These are phyloP conservation scores for Alternaria postmessia DNA, from an alignment of 2,329 filamentous ascomycete genomes.

Conservation along the genomic window DNA sequence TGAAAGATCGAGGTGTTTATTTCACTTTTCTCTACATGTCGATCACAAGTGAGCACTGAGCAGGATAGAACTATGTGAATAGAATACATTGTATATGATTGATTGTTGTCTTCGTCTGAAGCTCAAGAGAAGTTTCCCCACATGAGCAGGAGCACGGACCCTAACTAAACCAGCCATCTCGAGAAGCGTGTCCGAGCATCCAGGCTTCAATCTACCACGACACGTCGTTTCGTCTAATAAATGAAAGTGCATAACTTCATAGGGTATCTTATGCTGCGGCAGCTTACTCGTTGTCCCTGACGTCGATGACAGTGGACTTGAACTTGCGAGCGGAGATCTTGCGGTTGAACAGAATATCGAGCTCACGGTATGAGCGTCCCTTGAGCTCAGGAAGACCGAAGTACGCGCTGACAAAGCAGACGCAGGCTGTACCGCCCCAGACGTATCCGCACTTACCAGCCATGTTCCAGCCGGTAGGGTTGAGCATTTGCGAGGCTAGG, in stretches of 20 bases:
- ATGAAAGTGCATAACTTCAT: neutral
- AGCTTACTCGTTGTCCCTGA: conserved; percentile 68
- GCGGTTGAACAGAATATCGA: conserved; percentile 56
- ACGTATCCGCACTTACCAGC: conserved; percentile 42
- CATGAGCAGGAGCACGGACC: neutral
- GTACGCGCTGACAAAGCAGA: conserved; percentile 62
- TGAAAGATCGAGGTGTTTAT: neutral
- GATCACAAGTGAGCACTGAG: too few relatives aligned
- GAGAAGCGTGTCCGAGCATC: neutral
- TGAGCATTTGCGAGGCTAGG: conserved; percentile 63
- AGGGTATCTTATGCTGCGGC: neutral
- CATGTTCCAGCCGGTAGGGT: conserved; percentile 53
- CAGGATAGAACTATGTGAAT: neutral
- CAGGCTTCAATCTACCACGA: neutral
- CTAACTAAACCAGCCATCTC: neutral
- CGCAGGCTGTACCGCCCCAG: conserved; percentile 56
- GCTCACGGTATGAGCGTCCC: conserved; percentile 57
- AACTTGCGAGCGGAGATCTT: conserved; percentile 62
- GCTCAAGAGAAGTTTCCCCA: neutral
- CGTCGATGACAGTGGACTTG: conserved; percentile 63
- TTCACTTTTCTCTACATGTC: too few relatives aligned
- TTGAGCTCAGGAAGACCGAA: conserved; percentile 64
- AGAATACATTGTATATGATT: neutral
- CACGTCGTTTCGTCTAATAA: neutral
- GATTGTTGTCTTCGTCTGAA: neutral